Percentiles rank a stretch among this genome's conserved stretches.
These are phyloP conservation scores for Cyberlindnera misumaiensis DNA, from an alignment of 805 yeast species.

Conservation along the genomic window DNA sequence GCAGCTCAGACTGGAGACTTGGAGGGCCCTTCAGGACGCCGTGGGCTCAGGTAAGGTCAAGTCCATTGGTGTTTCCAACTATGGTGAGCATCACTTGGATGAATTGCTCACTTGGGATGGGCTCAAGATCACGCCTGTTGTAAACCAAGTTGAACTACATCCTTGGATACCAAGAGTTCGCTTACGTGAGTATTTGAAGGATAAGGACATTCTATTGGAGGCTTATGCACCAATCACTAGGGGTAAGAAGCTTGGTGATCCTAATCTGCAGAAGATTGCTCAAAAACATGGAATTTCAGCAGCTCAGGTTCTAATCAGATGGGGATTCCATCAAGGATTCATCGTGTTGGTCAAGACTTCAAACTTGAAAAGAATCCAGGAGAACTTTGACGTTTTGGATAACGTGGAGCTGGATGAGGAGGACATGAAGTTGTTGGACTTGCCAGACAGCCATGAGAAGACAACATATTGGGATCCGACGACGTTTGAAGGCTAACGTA, in stretches of 20 bases:
- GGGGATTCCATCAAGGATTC: conserved; percentile 69
- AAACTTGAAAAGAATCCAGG: conserved; percentile 41
- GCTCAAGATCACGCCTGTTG: conserved; percentile 44
- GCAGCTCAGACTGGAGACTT: conserved; percentile 49
- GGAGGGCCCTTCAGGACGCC: conserved; percentile 70
- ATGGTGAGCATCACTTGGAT: conserved; percentile 50
- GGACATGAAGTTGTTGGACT: conserved; percentile 36
- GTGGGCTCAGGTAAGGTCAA: conserved; percentile 50
- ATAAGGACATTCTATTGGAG: conserved; percentile 48
- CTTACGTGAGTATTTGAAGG: conserved; percentile 42
- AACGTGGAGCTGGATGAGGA: conserved; percentile 35
- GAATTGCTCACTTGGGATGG: conserved; percentile 55
- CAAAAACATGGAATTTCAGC: conserved; percentile 39
- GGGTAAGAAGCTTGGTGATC: conserved; percentile 52
- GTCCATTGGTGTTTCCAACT: conserved; percentile 77
- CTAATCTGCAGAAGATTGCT: conserved; percentile 43
- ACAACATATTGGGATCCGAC: conserved; percentile 6
- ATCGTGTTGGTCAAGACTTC: conserved; percentile 66
- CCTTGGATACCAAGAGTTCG: conserved; percentile 62
- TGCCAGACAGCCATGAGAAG: conserved; percentile 30
- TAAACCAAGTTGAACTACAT: conserved; percentile 65
- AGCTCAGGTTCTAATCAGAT: conserved; percentile 61
- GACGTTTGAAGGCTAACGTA: too few species aligned
- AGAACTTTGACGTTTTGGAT: conserved; percentile 49
- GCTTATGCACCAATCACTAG: conserved; percentile 75